These are phyloP conservation scores for Cladophialophora chaetospira DNA, from an alignment of 2,329 filamentous ascomycete species.

Conservation along the genomic window DNA sequence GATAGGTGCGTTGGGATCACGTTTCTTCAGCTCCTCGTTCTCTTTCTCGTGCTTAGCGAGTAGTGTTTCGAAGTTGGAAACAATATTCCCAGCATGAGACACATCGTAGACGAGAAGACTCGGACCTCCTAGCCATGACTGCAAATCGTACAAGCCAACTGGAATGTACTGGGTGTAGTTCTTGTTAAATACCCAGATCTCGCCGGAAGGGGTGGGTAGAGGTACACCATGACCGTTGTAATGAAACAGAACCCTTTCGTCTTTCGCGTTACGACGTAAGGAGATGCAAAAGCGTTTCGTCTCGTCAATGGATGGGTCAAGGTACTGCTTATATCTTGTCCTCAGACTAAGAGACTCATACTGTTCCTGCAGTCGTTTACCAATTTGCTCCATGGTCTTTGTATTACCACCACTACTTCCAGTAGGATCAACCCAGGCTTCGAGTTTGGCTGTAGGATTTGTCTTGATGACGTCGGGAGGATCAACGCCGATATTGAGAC, in stretches of 20 bases:
- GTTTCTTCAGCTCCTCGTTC: slow-evolving; percentile 72
- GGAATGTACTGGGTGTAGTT: slow-evolving; percentile 99
- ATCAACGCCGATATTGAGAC: slow-evolving; percentile 95
- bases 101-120: slow-evolving; percentile 98
- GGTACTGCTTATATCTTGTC: slow-evolving; percentile 95
- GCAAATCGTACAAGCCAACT: slow-evolving; percentile 89
- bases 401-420: slow-evolving; percentile 71
- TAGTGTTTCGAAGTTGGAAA: slow-evolving; percentile 91
- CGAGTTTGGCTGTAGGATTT: slow-evolving; percentile 85
- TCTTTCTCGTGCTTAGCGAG: slow-evolving; percentile 93
- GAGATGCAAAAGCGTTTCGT: slow-evolving; percentile 95
- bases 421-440: slow-evolving; percentile 95
- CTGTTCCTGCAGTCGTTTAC: slow-evolving; percentile 91
- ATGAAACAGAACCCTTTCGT: slow-evolving; percentile 94
- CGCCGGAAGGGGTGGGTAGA: slow-evolving; percentile 89
- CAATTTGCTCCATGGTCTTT: slow-evolving; percentile 90
- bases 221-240: slow-evolving; percentile 98
- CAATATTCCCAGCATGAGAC: slow-evolving; percentile 92
- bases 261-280: slow-evolving; percentile 86
- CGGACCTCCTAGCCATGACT: slow-evolving; percentile 92
- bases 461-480: slow-evolving; percentile 97
- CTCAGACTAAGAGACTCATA: slow-evolving; percentile 94
- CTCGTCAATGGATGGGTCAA: slow-evolving; percentile 95
- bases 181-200: slow-evolving; percentile 99
- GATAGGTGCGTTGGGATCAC: slow-evolving; percentile 68